These are phyloP conservation scores for Cutaneotrichosporon cavernicola DNA, from an alignment of 1,284 basidiomycete genomes.

Conservation along the genomic window DNA sequence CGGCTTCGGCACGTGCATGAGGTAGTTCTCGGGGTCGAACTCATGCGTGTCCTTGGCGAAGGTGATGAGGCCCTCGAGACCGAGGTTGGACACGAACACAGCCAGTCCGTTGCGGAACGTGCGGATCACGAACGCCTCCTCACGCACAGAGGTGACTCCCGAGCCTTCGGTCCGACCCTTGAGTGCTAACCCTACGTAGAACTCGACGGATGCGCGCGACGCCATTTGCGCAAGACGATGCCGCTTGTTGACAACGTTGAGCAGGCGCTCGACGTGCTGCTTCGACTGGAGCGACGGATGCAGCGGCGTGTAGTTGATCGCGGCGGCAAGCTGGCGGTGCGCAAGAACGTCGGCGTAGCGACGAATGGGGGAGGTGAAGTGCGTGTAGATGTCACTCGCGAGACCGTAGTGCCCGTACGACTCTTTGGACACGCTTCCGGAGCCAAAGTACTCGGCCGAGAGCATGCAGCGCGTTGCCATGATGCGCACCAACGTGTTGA, in stretches of 20 bases:
- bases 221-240: constrained; percentile 98
- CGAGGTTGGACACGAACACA: constrained; percentile 92
- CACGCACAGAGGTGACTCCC: constrained; percentile 50
- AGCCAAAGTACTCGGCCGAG: constrained; percentile 96
- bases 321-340: constrained; percentile 89
- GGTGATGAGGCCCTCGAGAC: constrained; percentile 88
- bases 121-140: constrained; percentile 93
- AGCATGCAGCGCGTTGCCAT: constrained; percentile 99
- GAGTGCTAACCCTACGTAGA: constrained; percentile 91
- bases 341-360: constrained; percentile 94
- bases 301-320: constrained; percentile 79
- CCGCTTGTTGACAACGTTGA: constrained; percentile 82
- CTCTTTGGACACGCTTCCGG: constrained; percentile 86
- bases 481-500: constrained; percentile 96
- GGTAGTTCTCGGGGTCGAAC: constrained; percentile 90
- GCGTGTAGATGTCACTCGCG: constrained; percentile 94
- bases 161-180: constrained; percentile 63
- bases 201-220: constrained; percentile 90
- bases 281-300: constrained; percentile 87
- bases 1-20: constrained; percentile 66
- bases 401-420: constrained; percentile 96
- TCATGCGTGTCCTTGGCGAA: constrained; percentile 79
- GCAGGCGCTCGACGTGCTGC: constrained; percentile 78
- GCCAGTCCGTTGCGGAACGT: constrained; percentile 92
- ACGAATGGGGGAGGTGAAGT: constrained; percentile 92